Evolutionary conservation across 495 filamentous ascomycete species (phyloP), one percentile per base, ranked within the genome.

Genomic region (Penicillium pancosmium): DNA sequence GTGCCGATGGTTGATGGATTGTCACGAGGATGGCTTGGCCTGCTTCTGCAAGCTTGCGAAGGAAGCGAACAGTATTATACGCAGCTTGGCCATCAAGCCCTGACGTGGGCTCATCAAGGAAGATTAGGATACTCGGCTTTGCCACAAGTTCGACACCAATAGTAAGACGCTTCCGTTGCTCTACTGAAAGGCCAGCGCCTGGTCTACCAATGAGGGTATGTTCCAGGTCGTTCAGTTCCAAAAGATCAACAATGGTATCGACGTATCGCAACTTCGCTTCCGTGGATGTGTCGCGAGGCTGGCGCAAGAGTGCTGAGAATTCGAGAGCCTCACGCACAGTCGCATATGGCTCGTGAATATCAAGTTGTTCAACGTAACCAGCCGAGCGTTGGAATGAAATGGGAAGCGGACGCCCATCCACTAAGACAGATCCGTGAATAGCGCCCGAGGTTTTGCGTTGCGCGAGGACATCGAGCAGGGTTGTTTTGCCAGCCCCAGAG

Each of bases 401-500:
- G 54, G 93, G 89, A 18, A 90, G 82, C n/a, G 82, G 88, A 19
- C 80, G 83, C 2, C 91, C 92, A 62, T 96, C 90, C 12, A 97
- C 91, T 15, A 94, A 71, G 80, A 95, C 89, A 54, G 92, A 88
- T 18, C 93, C 93, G 4, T 82, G 84, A 55, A 97, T 91, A 3
- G 93, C 88, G 16, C 92, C 92, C 79, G 91, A 90, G 0, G 88
- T 89, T 40, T 88, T 91, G 64, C 92, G 85, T 59, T 89, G 88
- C 2, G 75, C 73, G 21, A 82, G 65, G 7, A 78, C 76, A 56
- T 80, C 77, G 1, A 82, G 66, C 11, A 87, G 66, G 0, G 84
- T 87, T 7, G 84, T 87, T 48, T 88, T 87, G 31, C 85, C 83
- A 11, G 84, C 50, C 19, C 85, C 85, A 13, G 83, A 86, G 19